Percentiles rank a stretch among this genome's conserved stretches.
phyloP scores from a whole-genome alignment of 1,139 yeast genomes.

The Protomyces lactucae-debilis region DNA sequence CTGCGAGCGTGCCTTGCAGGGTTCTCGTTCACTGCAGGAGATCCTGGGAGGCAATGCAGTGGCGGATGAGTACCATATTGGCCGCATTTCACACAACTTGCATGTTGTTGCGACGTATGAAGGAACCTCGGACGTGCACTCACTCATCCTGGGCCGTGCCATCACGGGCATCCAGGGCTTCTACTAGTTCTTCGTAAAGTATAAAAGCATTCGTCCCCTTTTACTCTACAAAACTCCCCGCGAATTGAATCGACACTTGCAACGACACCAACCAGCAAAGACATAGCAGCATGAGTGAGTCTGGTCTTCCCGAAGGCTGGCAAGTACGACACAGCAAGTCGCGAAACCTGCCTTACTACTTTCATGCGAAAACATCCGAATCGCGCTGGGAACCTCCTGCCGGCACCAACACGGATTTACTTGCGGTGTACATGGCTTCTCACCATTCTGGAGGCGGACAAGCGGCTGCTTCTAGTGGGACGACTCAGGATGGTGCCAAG shows the following conservation, averaged over 20 bases:
- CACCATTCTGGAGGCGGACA: slow-evolving; percentile 34
- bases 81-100: slow-evolving; percentile 45
- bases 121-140: slow-evolving; percentile 48
- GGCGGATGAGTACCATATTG: slow-evolving; percentile 46
- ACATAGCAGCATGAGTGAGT: slow-evolving; percentile 1
- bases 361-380: slow-evolving; percentile 39
- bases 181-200: slow-evolving; percentile 9
- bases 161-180: slow-evolving; percentile 45
- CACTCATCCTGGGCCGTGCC: slow-evolving; percentile 45
- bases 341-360: slow-evolving; percentile 75
- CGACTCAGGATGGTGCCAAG: slow-evolving; percentile 42
- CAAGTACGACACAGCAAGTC: slow-evolving; percentile 71
- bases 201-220: no score
- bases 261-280: background rate
- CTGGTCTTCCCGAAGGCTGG: slow-evolving; percentile 90
- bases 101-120: slow-evolving; percentile 45
- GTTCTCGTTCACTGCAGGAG: slow-evolving; percentile 44
- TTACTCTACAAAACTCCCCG: no score
- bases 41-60: slow-evolving; percentile 47
- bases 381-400: slow-evolving; percentile 91
- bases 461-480: background rate
- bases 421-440: slow-evolving; percentile 53
- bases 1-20: slow-evolving; percentile 44
- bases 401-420: slow-evolving; percentile 63
- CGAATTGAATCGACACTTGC: no score